Evolutionary conservation across 2,329 filamentous ascomycete species (phyloP).

Genomic region (Fusarium domesticum): DNA sequence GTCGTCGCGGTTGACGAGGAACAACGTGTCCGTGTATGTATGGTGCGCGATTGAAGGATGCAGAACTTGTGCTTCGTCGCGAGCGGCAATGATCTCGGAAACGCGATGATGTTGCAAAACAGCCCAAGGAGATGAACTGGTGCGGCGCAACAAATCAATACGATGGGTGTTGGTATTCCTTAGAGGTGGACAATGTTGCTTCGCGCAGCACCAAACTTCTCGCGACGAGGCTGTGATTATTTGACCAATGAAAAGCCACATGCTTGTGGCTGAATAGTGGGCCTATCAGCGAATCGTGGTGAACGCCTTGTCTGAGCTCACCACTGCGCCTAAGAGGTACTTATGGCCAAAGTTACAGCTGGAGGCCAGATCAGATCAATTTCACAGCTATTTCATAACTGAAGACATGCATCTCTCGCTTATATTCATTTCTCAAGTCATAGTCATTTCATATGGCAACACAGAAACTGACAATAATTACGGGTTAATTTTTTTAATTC

Average conservation of each 20-base stretch:
- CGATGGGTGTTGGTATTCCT: constrained; percentile 17
- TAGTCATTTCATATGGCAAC: no score
- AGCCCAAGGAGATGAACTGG: constrained; percentile 15
- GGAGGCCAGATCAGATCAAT: no score
- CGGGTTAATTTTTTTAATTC: constrained; percentile 9
- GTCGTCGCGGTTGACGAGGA: constrained; percentile 21
- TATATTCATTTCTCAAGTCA: no score
- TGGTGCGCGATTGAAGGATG: constrained; percentile 17
- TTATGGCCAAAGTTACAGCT: no score
- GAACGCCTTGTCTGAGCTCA: not conserved
- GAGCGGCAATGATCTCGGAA: not conserved
- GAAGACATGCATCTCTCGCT: no score
- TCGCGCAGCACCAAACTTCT: constrained; percentile 37
- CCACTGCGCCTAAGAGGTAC: no score
- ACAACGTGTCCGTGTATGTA: constrained; percentile 12
- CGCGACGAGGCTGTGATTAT: constrained; percentile 35
- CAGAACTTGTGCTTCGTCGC: constrained; percentile 1
- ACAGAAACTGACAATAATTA: no score
- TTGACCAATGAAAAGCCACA: constrained; percentile 27
- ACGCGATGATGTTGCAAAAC: constrained; percentile 2
- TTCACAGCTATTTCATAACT: no score
- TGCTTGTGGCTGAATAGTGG: constrained; percentile 17
- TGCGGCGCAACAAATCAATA: constrained; percentile 24
- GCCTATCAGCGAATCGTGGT: not conserved
- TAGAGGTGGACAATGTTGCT: constrained; percentile 18